Conservation (phyloP, 1,139 yeast genomes). For the Suhomyces choctaworum region DNA sequence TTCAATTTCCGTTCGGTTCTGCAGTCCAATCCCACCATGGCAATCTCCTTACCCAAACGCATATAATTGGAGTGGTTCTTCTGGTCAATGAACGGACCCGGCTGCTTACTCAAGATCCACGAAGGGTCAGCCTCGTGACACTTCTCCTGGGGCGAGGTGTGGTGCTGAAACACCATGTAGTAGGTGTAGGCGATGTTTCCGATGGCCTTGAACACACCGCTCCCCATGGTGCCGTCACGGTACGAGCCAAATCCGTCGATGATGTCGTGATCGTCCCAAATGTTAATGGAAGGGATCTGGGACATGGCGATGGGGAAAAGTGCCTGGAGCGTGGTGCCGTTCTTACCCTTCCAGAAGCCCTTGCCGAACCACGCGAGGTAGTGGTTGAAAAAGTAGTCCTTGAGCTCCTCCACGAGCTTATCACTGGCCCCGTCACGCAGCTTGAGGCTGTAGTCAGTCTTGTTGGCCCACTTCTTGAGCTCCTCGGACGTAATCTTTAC, state of each 20-base stretch:
- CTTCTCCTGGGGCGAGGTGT: conserved; percentile 52
- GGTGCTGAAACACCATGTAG: conserved; percentile 91
- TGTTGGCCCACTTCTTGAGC: conserved; percentile 63
- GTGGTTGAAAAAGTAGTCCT: conserved; percentile 65
- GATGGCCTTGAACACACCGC: conserved; percentile 64
- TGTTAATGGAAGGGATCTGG: conserved; percentile 78
- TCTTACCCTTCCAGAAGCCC: conserved; percentile 78
- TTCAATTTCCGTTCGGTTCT: conserved; percentile 80
- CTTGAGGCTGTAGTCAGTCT: conserved; percentile 50
- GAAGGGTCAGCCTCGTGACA: conserved; percentile 46
- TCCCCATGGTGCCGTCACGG: conserved; percentile 68
- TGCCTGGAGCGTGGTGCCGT: conserved; percentile 63
- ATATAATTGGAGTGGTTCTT: conserved; percentile 67
- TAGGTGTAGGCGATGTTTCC: conserved; percentile 81
- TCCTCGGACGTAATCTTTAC: conserved; percentile 60
- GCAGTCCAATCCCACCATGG: conserved; percentile 81
- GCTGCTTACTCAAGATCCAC: conserved; percentile 54
- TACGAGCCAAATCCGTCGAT: conserved; percentile 96
- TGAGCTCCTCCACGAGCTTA: conserved; percentile 54
- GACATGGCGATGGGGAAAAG: conserved; percentile 76
- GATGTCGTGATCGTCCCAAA: conserved; percentile 89
- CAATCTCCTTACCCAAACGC: conserved; percentile 71
- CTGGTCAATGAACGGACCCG: conserved; percentile 70
- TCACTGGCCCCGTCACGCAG: conserved; percentile 40
- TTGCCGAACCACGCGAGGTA: conserved; percentile 87